Conservation (phyloP, 2,329 filamentous ascomycete genomes). For the Triangularia verruculosa region DNA sequence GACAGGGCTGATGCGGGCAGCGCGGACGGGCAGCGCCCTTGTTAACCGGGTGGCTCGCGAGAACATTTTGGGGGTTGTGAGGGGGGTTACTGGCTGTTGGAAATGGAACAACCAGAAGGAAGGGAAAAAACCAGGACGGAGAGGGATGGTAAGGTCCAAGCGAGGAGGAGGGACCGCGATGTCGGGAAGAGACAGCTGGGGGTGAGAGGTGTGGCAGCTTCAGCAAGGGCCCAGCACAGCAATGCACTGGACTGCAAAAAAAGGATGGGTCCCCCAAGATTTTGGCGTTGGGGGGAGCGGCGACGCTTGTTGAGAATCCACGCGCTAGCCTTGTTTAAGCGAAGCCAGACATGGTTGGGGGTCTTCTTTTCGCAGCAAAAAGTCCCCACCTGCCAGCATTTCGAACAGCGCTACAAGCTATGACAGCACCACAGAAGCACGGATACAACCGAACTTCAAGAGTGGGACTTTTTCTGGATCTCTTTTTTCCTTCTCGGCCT, state of each 20-base stretch:
- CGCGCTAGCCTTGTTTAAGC: conserved; percentile 24
- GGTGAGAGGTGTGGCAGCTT: conserved; percentile 8
- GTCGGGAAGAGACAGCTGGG: conserved; percentile 11
- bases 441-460: conserved; percentile 10
- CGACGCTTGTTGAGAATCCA: conserved; percentile 28
- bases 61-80: conserved; percentile 53
- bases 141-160: conserved; percentile 16
- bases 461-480: conserved; percentile 11
- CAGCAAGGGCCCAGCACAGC: conserved; percentile 20
- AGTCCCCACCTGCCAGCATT: conserved; percentile 7
- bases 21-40: conserved; percentile 59
- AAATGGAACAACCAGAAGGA: neutral
- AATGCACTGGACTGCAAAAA: neutral
- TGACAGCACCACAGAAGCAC: conserved; percentile 16
- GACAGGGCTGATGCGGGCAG: conserved; percentile 43
- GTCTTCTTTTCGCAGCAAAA: conserved; percentile 16
- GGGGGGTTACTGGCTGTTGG: neutral
- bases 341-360: conserved; percentile 14
- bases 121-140: conserved; percentile 4
- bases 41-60: conserved; percentile 64
- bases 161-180: conserved; percentile 15
- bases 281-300: conserved; percentile 30
- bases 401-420: conserved; percentile 15
- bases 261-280: conserved; percentile 17
- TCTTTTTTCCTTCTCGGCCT: neutral